Conservation (phyloP, 2,329 filamentous ascomycete species). For the Colletotrichum sp. region DNA sequence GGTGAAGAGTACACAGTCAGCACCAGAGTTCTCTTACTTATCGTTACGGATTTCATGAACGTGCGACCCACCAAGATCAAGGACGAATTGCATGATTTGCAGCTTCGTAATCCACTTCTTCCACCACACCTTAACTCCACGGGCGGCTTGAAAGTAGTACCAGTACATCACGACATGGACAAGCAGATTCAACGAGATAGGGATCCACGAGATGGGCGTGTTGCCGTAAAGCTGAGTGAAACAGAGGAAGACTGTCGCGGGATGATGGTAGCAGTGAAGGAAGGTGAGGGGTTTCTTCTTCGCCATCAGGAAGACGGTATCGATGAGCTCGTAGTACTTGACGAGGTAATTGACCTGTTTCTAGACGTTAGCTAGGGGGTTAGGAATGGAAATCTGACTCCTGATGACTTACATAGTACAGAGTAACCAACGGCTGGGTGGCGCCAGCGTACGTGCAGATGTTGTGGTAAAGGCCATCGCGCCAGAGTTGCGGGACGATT, state of each 20-base stretch:
- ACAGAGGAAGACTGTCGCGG: conserved; percentile 86
- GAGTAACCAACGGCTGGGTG: conserved; percentile 80
- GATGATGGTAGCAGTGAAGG: conserved; percentile 93
- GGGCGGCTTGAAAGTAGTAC: conserved; percentile 95
- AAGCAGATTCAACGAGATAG: conserved; percentile 80
- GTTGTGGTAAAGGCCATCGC: conserved; percentile 77
- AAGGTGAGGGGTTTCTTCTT: conserved; percentile 96
- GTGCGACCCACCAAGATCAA: conserved; percentile 76
- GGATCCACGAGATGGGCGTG: conserved; percentile 85
- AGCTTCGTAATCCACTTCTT: conserved; percentile 94
- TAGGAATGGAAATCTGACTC: rapidly evolving
- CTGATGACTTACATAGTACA: conserved; percentile 77
- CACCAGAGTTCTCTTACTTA: background rate
- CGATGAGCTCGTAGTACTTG: conserved; percentile 87
- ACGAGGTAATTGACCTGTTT: conserved; percentile 84
- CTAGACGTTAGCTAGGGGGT: conserved; percentile 34
- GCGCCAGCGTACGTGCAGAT: conserved; percentile 79
- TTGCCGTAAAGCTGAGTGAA: conserved; percentile 86
- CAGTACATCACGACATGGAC: conserved; percentile 96
- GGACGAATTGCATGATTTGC: conserved; percentile 88
- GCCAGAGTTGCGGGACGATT: conserved; percentile 74
- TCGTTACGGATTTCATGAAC: background rate
- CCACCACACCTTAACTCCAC: conserved; percentile 90
- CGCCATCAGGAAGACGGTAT: conserved; percentile 87
- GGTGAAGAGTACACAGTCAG: background rate